phyloP scores from a whole-genome alignment of 306 rosid genomes.

The Alnus glutinosa region DNA sequence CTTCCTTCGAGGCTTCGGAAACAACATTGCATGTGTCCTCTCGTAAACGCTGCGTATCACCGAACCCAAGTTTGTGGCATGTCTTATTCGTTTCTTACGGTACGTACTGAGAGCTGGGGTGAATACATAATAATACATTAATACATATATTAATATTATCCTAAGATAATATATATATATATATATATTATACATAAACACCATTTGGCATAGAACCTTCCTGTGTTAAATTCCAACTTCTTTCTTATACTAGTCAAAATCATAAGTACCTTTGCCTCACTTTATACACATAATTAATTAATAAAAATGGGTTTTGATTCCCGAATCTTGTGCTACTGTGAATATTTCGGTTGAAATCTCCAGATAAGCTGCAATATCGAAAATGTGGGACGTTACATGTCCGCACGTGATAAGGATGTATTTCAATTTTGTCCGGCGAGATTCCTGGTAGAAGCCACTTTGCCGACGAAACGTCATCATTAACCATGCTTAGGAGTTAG shows the following conservation, averaged over 20 bases:
- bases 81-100: neutral
- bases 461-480: constrained; percentile 19
- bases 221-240: neutral
- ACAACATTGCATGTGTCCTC: constrained; percentile 37
- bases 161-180: too few relatives aligned
- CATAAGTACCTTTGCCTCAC: neutral
- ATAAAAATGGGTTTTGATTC: neutral
- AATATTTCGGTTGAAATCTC: neutral
- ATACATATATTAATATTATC: too few relatives aligned
- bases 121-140: too few relatives aligned
- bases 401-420: constrained; percentile 26
- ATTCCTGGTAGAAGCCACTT: constrained; percentile 30
- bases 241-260: neutral
- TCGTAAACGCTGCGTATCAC: constrained; percentile 24
- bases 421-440: constrained; percentile 36
- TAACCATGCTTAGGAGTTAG: neutral
- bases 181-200: neutral
- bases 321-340: neutral
- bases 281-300: neutral
- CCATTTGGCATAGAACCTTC: neutral
- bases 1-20: neutral
- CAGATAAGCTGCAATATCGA: neutral
- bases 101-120: too few relatives aligned
- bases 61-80: constrained; percentile 13
- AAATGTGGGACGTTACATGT: constrained; percentile 24